phyloP scores from a whole-genome alignment of 2,329 filamentous ascomycete species.

The Salinomyces thailandicus region DNA sequence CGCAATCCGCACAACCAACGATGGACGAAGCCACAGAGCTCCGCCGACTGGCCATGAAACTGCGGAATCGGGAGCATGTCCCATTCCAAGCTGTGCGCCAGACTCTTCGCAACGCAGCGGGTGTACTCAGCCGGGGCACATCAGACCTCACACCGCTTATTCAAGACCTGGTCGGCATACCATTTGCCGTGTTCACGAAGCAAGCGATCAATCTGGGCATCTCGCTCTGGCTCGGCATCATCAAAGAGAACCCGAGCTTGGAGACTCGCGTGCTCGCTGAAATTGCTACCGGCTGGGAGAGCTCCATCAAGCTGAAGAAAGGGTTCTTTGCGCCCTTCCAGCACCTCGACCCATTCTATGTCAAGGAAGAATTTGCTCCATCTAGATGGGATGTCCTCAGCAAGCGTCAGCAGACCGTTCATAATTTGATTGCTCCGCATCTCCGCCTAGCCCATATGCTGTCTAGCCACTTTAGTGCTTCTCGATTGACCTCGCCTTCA shows the following conservation, averaged over 20 bases:
- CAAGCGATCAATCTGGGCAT: slow-evolving; percentile 92
- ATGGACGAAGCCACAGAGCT: slow-evolving; percentile 49
- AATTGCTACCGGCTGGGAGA: slow-evolving; percentile 85
- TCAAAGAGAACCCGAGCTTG: slow-evolving; percentile 86
- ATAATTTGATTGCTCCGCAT: slow-evolving; percentile 79
- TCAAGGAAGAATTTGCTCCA: slow-evolving; percentile 85
- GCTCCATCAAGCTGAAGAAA: slow-evolving; percentile 62
- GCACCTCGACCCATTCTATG: slow-evolving; percentile 79
- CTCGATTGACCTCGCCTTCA: slow-evolving; percentile 71
- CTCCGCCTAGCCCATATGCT: slow-evolving; percentile 79
- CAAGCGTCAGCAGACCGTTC: slow-evolving; percentile 65
- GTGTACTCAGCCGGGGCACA: slow-evolving; percentile 68
- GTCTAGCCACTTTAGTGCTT: slow-evolving; percentile 88
- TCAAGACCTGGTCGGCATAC: slow-evolving; percentile 82
- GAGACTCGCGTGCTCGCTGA: slow-evolving; percentile 78
- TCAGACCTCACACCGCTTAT: slow-evolving; percentile 68
- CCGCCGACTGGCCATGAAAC: slow-evolving; percentile 60
- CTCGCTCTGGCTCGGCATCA: slow-evolving; percentile 91
- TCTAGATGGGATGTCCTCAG: slow-evolving; percentile 67
- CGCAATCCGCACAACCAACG: slow-evolving; percentile 13
- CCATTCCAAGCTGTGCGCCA: slow-evolving; percentile 67
- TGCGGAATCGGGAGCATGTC: slow-evolving; percentile 58
- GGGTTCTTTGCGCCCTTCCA: slow-evolving; percentile 68
- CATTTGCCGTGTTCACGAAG: slow-evolving; percentile 86
- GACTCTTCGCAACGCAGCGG: slow-evolving; percentile 72